Base-by-base conservation (phyloP, 805 yeast species). In the Lipomyces kockii region DNA sequence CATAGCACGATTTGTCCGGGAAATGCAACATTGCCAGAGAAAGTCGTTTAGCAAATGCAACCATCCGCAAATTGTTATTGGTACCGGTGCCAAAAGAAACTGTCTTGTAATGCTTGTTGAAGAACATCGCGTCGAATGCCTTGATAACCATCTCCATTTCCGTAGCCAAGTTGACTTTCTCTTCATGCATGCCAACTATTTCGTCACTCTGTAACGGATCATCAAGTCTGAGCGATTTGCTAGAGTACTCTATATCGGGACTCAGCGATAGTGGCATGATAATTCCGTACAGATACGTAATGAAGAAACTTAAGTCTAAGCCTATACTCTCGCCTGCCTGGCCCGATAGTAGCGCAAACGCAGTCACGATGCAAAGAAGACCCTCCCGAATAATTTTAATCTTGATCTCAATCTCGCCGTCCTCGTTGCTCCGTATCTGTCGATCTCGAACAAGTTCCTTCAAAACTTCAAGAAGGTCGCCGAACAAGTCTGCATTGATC, bases 401-500 rank as follows among this genome's bases (percentile, higher is more conserved):
- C 35, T 49, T 58, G 58, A 64, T 34, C 25, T 56, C 63, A 39
- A 55, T 43, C 32, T 81, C 82, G 53, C 80, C 78, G 71, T 79
- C 79, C 62, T 74, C 76, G 12, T 75, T 74, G 77, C 9, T 43
- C n/a, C 54, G 39, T n/a, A 63, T 17, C 20, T 66, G 67, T 17
- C 68, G 63, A 34, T 70, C 71, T 5, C 60, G 60, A 17, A 92
- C 86, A 29, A 93, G 85, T 78, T 95, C 98, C 72, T 93, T 84
- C 77, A 95, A 83, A 7, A 93, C 97, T 76, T 89, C 96, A 61
- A 95, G 82, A 78, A 95, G 87, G 77, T 95, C 99, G 32, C 98
- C 98, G 72, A 95, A 84, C 57, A 95, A 82, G 72, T 95, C 98
- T 65, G 94, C 87, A 76, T 95, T 95, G 29, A 96, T 92, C 87